Evolutionary conservation across 2,329 filamentous ascomycete genomes (phyloP).

Genomic region (Phyllosticta citrichinensis): DNA sequence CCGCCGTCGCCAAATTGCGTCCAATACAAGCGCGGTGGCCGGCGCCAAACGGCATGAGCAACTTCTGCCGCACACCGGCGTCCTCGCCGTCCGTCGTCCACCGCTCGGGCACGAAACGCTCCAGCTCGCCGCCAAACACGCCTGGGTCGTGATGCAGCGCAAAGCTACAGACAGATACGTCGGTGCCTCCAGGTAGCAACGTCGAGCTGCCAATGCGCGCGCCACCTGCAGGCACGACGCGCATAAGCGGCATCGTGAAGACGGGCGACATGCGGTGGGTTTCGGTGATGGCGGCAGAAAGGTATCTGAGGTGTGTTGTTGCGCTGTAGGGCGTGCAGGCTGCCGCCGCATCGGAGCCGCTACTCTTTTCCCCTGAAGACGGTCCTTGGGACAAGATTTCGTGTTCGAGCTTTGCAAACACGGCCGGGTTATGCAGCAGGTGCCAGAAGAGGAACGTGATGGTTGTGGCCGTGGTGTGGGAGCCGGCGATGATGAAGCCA

Average conservation of each 20-base stretch:
- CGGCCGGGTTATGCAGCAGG: background rate
- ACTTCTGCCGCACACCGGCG: background rate
- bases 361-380: background rate
- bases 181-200: background rate
- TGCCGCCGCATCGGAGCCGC: background rate
- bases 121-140: background rate
- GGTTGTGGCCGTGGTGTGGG: conserved; percentile 7
- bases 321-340: background rate
- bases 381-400: background rate
- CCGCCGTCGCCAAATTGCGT: background rate
- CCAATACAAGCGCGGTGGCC: conserved; percentile 3
- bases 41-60: background rate
- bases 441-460: conserved; percentile 4
- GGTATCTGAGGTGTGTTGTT: background rate
- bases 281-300: background rate
- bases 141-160: background rate
- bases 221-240: background rate
- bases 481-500: conserved; percentile 9
- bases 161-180: background rate
- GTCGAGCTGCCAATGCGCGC: background rate
- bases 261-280: conserved; percentile 6
- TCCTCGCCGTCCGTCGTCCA: background rate
- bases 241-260: conserved; percentile 8
- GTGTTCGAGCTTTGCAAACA: background rate
- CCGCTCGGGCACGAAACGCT: background rate